Evolutionary conservation across 805 yeast species (phyloP), one percentile per base, ranked within the genome.

Genomic region (Candida corydali): DNA sequence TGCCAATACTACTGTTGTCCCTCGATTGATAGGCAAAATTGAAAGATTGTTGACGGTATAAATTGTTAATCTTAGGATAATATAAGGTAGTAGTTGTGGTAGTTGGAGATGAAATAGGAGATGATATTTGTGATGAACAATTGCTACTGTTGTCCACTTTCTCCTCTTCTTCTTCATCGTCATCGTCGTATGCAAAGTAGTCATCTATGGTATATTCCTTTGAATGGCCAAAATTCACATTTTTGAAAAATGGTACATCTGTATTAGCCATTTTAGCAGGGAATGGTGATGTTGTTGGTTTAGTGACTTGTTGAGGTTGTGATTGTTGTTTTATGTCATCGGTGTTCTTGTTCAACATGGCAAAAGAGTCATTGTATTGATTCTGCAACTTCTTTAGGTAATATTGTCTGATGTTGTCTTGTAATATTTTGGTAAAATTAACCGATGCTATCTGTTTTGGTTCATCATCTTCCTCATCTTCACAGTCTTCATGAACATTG

Each of bases 381-480:
- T 51, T 49, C 38, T 49, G 51, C 32, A 52, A 48, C 18, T 46
- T 40, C 11, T 40, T 43, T 9, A 58, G 43, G 34, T 63, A 61
- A 41, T 62, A 59, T 19, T 51, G 51, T 25, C 63, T 52, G 32
- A 66, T 51, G 38, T 63, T 65, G 26, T 65, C 73, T 38, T 64
- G 61, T 38, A 65, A 49, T 29, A 63, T 57, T 49, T 63, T 57
- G 19, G 61, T 56, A 44, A 65, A 62, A 41, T 63, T 61, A 34
- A 55, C 52, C 3, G 61, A 50, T 18, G 42, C 42, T 29, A 40
- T 43, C 29, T 41, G 34, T 32, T 17, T 35, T 23, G 38, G 38
- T 14, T 35, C 39, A 14, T 33, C 46, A 17, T 42, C 40, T 5
- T 43, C 43, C 2, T 27, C 30, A 8, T 41, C 45, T n/a, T 49